Evolutionary conservation across 192 early-diverging fungal genomes (phyloP), one percentile per base, ranked within the genome.

Genomic region (Coemansia sp.): DNA sequence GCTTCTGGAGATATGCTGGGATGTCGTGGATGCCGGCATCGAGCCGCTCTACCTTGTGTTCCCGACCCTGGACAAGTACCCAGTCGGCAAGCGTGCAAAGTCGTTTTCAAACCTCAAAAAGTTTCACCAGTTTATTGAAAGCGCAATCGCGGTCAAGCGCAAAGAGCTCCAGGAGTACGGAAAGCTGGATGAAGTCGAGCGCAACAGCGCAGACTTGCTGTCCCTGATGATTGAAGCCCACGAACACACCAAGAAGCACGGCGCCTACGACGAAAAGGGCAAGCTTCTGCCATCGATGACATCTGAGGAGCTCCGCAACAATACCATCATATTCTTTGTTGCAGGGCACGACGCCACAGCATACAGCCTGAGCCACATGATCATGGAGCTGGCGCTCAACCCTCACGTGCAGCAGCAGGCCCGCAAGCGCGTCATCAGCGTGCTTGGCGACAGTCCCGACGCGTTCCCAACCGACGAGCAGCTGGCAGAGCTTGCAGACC

Each of bases 181-280:
- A 22, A 59, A 60, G 58, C 71, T 77, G 20, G 45, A 45, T 18
- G 56, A 71, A 22, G 55, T 33, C 18, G 79, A 80, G 51, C 77
- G 69, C 48, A 67, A 67, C 56, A 75, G 54, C 38, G 76, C 68
- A 12, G 83, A 83, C 42, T 50, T 87, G 68, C 69, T 87, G 32
- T 80, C 85, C 12, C 69, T 87, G 60, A 77, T 87, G 84, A 69
- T 87, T 10, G 83, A 87, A 64, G 82, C 83, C 5, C 72, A 81
- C 63, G 76, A 76, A 34, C 62, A 76, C 38, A 73, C 76, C 33
- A 77, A 73, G 48, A 31, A 63, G 58, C 73, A 75, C 36, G 73
- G 70, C 54, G 69, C 78, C 7, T 71, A 66, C 68, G 82, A 76
- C 55, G 73, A 83, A 45, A 65, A 69, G 28, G 74, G 75, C 51